Evolutionary conservation across 305 asterid genomes (phyloP).

Genomic region (Fraxinus baroniana): DNA sequence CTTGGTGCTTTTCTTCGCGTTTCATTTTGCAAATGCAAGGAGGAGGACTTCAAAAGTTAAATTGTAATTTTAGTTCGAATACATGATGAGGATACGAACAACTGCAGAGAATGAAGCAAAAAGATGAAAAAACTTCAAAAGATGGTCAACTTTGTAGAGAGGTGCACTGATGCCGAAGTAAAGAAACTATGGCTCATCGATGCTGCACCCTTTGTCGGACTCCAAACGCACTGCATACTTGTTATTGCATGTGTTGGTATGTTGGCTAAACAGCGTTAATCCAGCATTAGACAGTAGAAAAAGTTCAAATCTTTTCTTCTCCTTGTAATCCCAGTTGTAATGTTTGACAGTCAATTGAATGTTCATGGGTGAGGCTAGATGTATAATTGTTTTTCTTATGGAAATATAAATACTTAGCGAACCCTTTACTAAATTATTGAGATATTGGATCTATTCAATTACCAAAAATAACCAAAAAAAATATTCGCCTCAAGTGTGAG

Average conservation of each 20-base stretch:
- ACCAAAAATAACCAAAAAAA: not conserved
- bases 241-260: not conserved
- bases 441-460: not conserved
- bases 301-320: not conserved
- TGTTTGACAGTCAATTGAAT: not conserved
- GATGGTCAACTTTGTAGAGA: not conserved
- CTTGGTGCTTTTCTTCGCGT: constrained; percentile 42
- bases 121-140: not conserved
- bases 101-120: not conserved
- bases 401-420: not conserved
- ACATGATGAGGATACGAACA: not conserved
- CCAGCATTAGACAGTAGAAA: not conserved
- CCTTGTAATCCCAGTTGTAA: not conserved
- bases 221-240: not conserved
- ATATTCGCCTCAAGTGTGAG: not conserved
- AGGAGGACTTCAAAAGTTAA: constrained; percentile 68
- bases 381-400: not conserved
- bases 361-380: not conserved
- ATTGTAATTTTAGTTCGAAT: constrained; percentile 32
- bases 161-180: not conserved
- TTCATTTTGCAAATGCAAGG: constrained; percentile 41
- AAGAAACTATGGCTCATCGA: not conserved
- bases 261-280: not conserved
- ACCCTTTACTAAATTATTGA: not conserved
- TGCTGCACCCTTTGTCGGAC: not conserved